phyloP scores from a whole-genome alignment of 495 filamentous ascomycete species.

The Glarea lozoyensis region DNA sequence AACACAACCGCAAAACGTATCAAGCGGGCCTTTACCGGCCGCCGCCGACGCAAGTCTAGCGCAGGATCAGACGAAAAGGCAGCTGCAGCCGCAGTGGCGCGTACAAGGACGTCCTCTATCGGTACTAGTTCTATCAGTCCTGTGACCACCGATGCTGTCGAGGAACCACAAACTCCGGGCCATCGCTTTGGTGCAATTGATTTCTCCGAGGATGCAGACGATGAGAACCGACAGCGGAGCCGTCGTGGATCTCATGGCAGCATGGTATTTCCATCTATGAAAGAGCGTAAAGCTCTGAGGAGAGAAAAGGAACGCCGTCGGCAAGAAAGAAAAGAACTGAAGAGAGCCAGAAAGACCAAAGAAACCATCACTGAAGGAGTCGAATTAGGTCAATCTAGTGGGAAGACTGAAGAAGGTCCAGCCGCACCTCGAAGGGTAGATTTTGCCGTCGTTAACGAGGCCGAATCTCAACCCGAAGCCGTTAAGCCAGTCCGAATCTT shows the following conservation, averaged over 20 bases:
- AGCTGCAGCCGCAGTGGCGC: constrained; percentile 23
- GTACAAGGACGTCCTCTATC: constrained; percentile 10
- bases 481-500: constrained; percentile 35
- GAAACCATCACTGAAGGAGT: constrained; percentile 10
- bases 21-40: constrained; percentile 48
- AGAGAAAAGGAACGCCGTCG: constrained; percentile 18
- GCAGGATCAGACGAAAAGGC: constrained; percentile 56
- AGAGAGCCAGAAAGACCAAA: constrained; percentile 22
- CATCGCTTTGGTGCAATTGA: constrained; percentile 17
- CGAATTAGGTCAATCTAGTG: constrained; percentile 5
- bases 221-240: constrained; percentile 5
- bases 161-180: constrained; percentile 2
- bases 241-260: constrained; percentile 8
- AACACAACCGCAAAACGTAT: constrained; percentile 58
- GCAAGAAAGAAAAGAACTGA: constrained; percentile 30
- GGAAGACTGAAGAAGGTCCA: constrained; percentile 15
- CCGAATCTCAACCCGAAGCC: constrained; percentile 15
- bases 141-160: constrained; percentile 5
- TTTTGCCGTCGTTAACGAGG: constrained; percentile 24
- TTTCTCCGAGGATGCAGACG: constrained; percentile 18
- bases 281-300: constrained; percentile 20
- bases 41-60: constrained; percentile 58
- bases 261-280: constrained; percentile 13
- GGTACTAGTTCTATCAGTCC: constrained; percentile 10
- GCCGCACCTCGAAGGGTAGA: constrained; percentile 24